Evolutionary conservation across 768 basidiomycete species (phyloP), one percentile per base, ranked within the genome.

Genomic region (Hypholoma fasciculare): DNA sequence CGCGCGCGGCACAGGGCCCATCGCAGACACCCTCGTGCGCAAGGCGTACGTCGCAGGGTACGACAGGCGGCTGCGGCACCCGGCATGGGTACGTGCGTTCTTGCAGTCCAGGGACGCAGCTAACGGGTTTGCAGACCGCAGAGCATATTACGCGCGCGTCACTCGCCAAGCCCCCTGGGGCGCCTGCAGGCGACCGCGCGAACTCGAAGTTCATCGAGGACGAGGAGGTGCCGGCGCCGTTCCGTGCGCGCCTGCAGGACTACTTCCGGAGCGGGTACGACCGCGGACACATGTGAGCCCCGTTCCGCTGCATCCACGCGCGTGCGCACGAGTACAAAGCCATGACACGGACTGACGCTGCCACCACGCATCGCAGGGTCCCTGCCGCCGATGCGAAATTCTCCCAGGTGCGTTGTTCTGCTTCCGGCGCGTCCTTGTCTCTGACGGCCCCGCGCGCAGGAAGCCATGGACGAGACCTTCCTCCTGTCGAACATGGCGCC

Each of bases 391-490:
- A 99, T 72, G 96, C 94, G 7, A 98, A 96, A 70, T 73, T 77
- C 34, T 94, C 92, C 14, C 94, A 95, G 74, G 88, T 87, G 63
- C 7, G 71, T 61, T 20, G 48, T 8, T 20, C 34, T 36, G 17
- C 57, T 52, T 56, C 27, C 48, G 27, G 30, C 49, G 17, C 42
- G 20, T 27, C 14, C 44, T 23, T 36, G 14, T 54, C 40, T 14
- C 40, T 42, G 3, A 50, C 14, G 30, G 16, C n/a, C 11, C 27
- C 37, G 23, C 39, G 52, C 44, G 1, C 63, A 96, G 81, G 82
- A 83, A 55, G 96, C 96, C 9, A 98, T 98, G 96, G 73, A 98
- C 69, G 95, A 99, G 74, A 99, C 96, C 0, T 99, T 99, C 72
- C 76, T 93, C 37, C 74, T 99, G 46, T 88, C 93, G 0, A 99